Evolutionary conservation across 805 yeast genomes (phyloP).

Genomic region (Yarrowia divulgata): DNA sequence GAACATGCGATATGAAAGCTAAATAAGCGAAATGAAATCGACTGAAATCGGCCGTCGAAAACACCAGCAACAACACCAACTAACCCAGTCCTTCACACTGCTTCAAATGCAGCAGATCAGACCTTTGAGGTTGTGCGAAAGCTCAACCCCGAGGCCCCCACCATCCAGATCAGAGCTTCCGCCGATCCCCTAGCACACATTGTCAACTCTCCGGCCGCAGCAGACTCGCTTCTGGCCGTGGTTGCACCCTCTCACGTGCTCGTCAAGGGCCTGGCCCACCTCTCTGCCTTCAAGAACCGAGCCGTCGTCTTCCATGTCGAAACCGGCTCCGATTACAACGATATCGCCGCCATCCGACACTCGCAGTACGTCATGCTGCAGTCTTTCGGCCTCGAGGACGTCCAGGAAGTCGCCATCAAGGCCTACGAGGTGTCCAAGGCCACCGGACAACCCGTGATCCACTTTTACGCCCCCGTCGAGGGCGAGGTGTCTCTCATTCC

Average conservation of each 20-base stretch:
- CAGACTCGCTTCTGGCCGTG: slow-evolving; percentile 51
- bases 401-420: slow-evolving; percentile 61
- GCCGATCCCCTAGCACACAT: slow-evolving; percentile 39
- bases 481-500: slow-evolving; percentile 37
- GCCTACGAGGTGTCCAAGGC: slow-evolving; percentile 64
- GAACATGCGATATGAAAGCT: slow-evolving; percentile 2
- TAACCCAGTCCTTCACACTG: slow-evolving; percentile 37
- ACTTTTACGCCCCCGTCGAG: slow-evolving; percentile 59
- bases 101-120: slow-evolving; percentile 36
- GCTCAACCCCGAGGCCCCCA: slow-evolving; percentile 17
- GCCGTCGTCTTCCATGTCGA: slow-evolving; percentile 69
- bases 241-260: slow-evolving; percentile 57
- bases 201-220: slow-evolving; percentile 22
- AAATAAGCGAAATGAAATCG: slow-evolving; percentile 9
- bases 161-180: slow-evolving; percentile 35
- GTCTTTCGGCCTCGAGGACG: slow-evolving; percentile 66
- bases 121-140: slow-evolving; percentile 33
- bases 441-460: slow-evolving; percentile 66
- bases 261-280: slow-evolving; percentile 65
- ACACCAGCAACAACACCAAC: not conserved
- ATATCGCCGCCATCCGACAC: slow-evolving; percentile 76
- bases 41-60: not conserved
- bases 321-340: slow-evolving; percentile 66
- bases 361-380: slow-evolving; percentile 68
- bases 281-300: slow-evolving; percentile 53